Evolutionary conservation across 2,329 filamentous ascomycete genomes (phyloP), one percentile per base, ranked within the genome.

Genomic region (Cephalotrichum gorgonifer): DNA sequence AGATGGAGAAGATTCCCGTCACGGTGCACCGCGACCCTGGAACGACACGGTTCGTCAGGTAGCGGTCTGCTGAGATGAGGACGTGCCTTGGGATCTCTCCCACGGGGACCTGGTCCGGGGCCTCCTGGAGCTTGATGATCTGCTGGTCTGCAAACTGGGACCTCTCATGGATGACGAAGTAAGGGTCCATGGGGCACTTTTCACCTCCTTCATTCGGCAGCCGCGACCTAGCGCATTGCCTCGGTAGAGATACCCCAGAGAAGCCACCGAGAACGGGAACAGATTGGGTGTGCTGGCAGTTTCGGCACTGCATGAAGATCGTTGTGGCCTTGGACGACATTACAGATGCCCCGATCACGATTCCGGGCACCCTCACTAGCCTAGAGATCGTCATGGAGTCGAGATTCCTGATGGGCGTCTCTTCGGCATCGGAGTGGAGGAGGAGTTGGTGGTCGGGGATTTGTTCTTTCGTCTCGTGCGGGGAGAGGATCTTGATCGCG

Each of bases 1-100:
- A 98, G 60, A 97, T 97, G 27, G 91, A 96, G 71, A 96, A 98
- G 30, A 98, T 88, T 20, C 93, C 93, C 79, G 93, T 97, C 17
- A 98, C 78, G 3, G 89, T 95, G 64, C 93, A 98, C 63, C 91
- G 79, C 46, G 91, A 94, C 27, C 93, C 93, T 6, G 93, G 93
- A 3, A 98, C 90, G 3, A 98, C 93, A 47, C 89, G 81, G 63
- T 98, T 98, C 11, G 91, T 93, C 43, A 98, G 73, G 62, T 97
- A 96, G 48, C 93, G 80, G 62, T 98, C 93, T n/a, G 93, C 93
- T 0, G 90, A 95, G 53, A 98, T 87, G 53, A 97, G 78, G 43
- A 98, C 94, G 59, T 98, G 93, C 39, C 93, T 79, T 3, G 93
- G 93, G 45, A 98, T 72, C 67, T 98, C 93, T 70, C 93, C 93